Evolutionary conservation across 164 flowering plant genomes (phyloP).

Genomic region (Umbilicus rupestris): DNA sequence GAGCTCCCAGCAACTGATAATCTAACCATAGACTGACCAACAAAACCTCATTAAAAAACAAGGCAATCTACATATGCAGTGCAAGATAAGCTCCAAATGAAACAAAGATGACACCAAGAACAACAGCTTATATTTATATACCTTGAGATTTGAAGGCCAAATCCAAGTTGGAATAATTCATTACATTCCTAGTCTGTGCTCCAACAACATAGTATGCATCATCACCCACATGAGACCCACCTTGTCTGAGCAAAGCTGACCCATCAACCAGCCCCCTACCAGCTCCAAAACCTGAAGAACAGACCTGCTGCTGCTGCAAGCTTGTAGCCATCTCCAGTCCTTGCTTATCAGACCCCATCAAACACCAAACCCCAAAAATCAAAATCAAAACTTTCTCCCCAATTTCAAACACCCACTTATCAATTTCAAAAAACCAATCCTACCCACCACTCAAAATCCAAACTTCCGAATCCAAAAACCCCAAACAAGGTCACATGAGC

Average conservation of each 20-base stretch:
- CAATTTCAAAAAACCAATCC: too few relatives aligned
- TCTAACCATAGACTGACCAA: too few relatives aligned
- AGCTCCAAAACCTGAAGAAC: slow-evolving; percentile 5
- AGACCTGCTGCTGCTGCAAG: slow-evolving; percentile 13
- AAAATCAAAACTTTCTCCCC: not conserved
- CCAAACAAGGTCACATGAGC: too few relatives aligned
- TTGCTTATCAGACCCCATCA: slow-evolving; percentile 20
- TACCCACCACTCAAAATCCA: too few relatives aligned
- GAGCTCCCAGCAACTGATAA: too few relatives aligned
- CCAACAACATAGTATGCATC: slow-evolving; percentile 24
- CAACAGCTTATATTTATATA: too few relatives aligned
- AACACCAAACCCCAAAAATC: too few relatives aligned
- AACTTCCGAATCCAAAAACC: too few relatives aligned
- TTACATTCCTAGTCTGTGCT: not conserved
- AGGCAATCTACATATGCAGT: not conserved
- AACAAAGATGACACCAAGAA: not conserved
- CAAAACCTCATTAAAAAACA: not conserved
- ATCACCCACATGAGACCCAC: too few relatives aligned
- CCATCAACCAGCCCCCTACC: too few relatives aligned
- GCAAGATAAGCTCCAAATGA: not conserved
- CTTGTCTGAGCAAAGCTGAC: slow-evolving; percentile 20
- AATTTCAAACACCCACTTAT: too few relatives aligned
- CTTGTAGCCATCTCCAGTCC: too few relatives aligned
- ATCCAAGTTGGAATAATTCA: not conserved
- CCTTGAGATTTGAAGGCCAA: slow-evolving; percentile 6